Base-by-base conservation (phyloP, 352 stramenopile species). In the Phytophthora europaea region DNA sequence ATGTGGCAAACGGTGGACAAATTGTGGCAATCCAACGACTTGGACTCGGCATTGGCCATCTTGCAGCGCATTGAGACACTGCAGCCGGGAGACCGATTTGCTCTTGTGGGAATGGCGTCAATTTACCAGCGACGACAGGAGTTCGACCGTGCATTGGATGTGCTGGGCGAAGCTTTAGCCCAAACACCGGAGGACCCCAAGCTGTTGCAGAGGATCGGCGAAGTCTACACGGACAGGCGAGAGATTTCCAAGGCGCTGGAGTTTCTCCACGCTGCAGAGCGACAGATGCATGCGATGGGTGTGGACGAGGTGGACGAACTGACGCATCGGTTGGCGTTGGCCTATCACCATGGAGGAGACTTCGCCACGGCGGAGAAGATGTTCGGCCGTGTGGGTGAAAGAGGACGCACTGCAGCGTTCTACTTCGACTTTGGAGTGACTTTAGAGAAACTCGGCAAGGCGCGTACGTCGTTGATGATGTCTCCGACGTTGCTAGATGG, bases 391-490 rank as follows among this genome's bases (percentile, higher is more conserved):
- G 69, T 80, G 3, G 22, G 57, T 16, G 34, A 62, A 5, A 26
- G 73, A 18, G 54, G 61, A 13, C 61, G 55, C 3, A 77, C 75
- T 1, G 80, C 84, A 13, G 38, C 67, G 16, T 83, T 80, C 51
- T 80, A 86, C 67, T 91, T 86, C 34, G 80, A 91, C 59, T 88
- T 81, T 64, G 84, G 68, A 20, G 80, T 88, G 16, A 84, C 80
- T 23, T 72, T 91, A 22, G 72, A 87, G 60, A 61, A 66, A 36
- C 73, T 81, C 9, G 82, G 82, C 68, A 87, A 87, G 78, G 82
- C 75, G 34, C 43, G 55, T 51, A 65, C n/a, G 52, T 61, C 40
- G 53, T 51, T 73, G 22, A 2, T 53, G 4, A 5, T 28, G 13
- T 53, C 1, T 52, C 16, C 55, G 5, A 28, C 0, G 6, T 40